Percentiles rank a stretch among this genome's conserved stretches.
Conservation (phyloP, 177 flowering plant genomes). For the Vitis hybrid region DNA sequence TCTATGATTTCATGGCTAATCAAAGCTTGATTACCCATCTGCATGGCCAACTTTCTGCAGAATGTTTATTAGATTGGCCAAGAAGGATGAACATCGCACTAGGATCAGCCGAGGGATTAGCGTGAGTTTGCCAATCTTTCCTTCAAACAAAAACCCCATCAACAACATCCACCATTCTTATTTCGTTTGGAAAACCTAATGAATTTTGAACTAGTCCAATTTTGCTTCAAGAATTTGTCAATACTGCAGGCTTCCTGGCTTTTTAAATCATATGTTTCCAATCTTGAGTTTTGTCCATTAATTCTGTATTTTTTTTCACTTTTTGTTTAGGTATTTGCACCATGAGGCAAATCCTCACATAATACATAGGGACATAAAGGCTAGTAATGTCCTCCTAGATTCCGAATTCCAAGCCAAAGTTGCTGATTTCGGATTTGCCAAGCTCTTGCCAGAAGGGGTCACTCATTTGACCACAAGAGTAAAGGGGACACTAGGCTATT, state of each 20-base stretch:
- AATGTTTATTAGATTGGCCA: slow-evolving; percentile 58
- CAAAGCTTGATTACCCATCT: slow-evolving; percentile 68
- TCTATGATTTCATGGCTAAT: slow-evolving; percentile 80
- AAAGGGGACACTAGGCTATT: slow-evolving; percentile 71
- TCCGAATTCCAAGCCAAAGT: slow-evolving; percentile 61
- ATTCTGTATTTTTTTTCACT: neutral
- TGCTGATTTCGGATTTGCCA: slow-evolving; percentile 82
- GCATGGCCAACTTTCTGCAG: slow-evolving; percentile 57
- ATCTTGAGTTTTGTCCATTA: neutral
- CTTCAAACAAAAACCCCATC: neutral
- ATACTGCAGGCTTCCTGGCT: neutral
- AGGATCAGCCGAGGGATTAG: slow-evolving; percentile 74
- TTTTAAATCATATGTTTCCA: neutral
- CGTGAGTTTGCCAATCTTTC: slow-evolving; percentile 41
- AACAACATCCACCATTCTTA: too few relatives aligned
- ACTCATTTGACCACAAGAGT: slow-evolving; percentile 72
- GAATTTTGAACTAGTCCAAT: neutral
- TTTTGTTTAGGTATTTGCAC: slow-evolving; percentile 64
- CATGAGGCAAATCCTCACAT: slow-evolving; percentile 76
- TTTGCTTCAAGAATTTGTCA: neutral
- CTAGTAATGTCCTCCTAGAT: slow-evolving; percentile 73
- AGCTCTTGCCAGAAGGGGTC: slow-evolving; percentile 71
- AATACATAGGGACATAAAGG: slow-evolving; percentile 79
- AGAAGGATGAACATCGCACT: slow-evolving; percentile 47
- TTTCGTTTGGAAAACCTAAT: too few relatives aligned